Evolutionary conservation across 208 protist species (phyloP), one percentile per base, ranked within the genome.

Genomic region (Crithidia brevicula): DNA sequence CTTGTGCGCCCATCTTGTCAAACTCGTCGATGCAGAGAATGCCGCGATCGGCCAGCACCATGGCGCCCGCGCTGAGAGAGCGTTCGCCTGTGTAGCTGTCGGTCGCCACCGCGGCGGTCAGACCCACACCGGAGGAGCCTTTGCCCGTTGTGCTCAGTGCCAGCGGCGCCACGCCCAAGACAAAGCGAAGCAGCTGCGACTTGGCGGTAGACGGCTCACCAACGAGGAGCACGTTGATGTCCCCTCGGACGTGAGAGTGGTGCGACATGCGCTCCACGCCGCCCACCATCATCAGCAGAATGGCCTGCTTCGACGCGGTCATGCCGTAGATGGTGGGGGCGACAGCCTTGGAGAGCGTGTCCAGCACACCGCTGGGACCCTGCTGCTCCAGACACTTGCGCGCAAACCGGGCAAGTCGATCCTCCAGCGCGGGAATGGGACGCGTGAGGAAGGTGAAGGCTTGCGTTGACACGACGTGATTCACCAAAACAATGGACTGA

Each of bases 11-110:
- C 99, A 99, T 99, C 85, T 99, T 99, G 78, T 99, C 99, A 81
- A 99, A 99, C 82, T 99, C 99, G 82, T 99, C 99, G 57, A 99
- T 99, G 81, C 98, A 99, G 20, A 99, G 88, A 45, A 99, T 92
- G 31, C 99, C 98, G 31, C 98, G 79, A 78, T 99, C 99, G 0
- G 98, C 99, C 8, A 99, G 86, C 4, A 99, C 99, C 98, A 99
- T 99, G 1, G 99, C 99, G 33, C 99, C 99, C 7, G 99, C 99
- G 63, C 99, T 98, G 8, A 99, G 88, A 13, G 88, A 88, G 8
- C 95, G 84, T 64, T 98, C 95, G 23, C 98, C 97, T 2, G 98
- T 99, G 64, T 99, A 99, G 4, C 72, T 66, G 78, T 99, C 99
- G 1, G 78, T 77, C 4, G 94, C 92, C 34, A 99, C 99, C 1